Evolutionary conservation across 1,284 basidiomycete species (phyloP), one percentile per base, ranked within the genome.

Genomic region (Malassezia yamatoensis): DNA sequence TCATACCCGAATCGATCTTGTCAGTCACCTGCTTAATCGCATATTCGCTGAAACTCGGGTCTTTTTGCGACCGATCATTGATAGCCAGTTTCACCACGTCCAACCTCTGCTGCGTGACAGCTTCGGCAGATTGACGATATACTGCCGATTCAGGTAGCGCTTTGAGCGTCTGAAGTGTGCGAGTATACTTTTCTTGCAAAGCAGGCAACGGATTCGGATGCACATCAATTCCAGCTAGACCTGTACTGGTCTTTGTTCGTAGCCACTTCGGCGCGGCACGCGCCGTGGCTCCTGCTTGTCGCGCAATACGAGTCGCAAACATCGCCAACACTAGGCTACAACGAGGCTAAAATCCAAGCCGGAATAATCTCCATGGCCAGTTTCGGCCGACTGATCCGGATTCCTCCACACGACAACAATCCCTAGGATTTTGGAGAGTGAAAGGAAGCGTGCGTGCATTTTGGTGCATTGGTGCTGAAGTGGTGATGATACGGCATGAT

Each of bases 61-160:
- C 88, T 77, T 67, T 88, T 82, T 45, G 39, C 41, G 62, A 69
- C 64, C 48, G 42, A 32, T 47, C 43, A 33, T 24, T 34, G 35
- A 48, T 40, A 6, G 39, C 61, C n/a, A 51, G 48, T 35, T 51
- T 76, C 49, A 94, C 80, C 53, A 88, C 80, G 63, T 79, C 80
- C 60, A 96, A 81, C 68, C 89, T 85, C 72, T 85, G 83, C 68
- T 84, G 82, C n/a, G 87, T 89, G 63, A 94, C 80, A 6, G 88
- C 85, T 76, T 91, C 87, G 7, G 84, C 84, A 48, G 88, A 85
- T 77, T 96, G 91, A 55, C 88, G 83, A 78, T 96, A 98, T 51
- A 91, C 85, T 59, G 87, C 86, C 43, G 83, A 81, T 58, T 80
- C 76, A 11, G 93, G 91, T 58, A 96, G 82, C 50, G 80, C 59